Base-by-base conservation (phyloP, 2,329 filamentous ascomycete species). In the Chrysosporium keratinophilum region DNA sequence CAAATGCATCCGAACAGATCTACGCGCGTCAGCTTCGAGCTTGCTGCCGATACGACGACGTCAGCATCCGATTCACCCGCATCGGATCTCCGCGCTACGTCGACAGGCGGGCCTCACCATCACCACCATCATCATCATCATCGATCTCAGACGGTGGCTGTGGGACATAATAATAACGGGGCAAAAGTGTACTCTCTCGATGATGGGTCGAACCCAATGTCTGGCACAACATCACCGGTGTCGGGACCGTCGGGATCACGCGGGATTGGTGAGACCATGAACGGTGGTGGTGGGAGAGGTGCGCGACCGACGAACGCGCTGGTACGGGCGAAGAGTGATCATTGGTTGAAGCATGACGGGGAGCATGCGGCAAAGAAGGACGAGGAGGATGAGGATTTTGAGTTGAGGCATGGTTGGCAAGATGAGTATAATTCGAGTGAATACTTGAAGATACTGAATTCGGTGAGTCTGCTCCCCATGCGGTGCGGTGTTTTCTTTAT, bases 401-500 rank as follows among this genome's bases (percentile, higher is more conserved):
- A 76, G 58, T 79, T 84, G 67, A 81, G 90, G 47, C 90, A 96
- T 72, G 90, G 90, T 46, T 96, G 93, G 74, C 88, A 95, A 65
- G 86, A 90, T 61, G 88, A 95, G 69, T 89, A 95, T 67, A 86
- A 88, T 65, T 94, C 87, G 4, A 87, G 89, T 61, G 88, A 95
- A 65, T 90, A 94, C 63, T 85, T 94, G 62, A 85, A 86, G 54
- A 80, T 89, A 60, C 76, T 95, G 59, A 88, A 86, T 50, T 89
- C 85, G 66, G 85, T 89, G 73, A 73, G 83, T 77, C 35, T 11
- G 15, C 31, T 49, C 7, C 34, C 5, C 19, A n/a, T 14, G n/a
- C 23, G n/a, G n/a, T n/a, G n/a, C n/a, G n/a, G n/a, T n/a, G 15
- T 39, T 48, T 20, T 41, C 15, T 35, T 46, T 34, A 14, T 23